Conservation (phyloP, 495 filamentous ascomycete genomes). For the Neurospora sp. region DNA sequence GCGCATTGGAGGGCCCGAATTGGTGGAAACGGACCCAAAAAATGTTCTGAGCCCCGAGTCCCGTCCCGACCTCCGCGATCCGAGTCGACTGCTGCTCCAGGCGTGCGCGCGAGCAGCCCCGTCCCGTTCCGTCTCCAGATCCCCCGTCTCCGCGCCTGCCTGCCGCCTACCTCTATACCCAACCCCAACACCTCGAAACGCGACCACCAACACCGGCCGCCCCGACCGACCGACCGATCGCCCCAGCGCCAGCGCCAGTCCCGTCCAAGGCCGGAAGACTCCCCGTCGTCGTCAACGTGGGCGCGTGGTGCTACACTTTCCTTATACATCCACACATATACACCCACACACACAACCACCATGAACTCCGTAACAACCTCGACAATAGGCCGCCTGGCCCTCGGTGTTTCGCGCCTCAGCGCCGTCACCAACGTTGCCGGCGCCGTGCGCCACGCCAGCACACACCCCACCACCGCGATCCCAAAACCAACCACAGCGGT, state of each 20-base stretch:
- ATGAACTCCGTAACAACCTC: slow-evolving; percentile 4
- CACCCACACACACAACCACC: background rate
- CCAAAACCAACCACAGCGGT: background rate
- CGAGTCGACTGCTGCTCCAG: background rate
- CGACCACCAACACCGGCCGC: background rate
- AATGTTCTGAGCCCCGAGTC: slow-evolving; percentile 15
- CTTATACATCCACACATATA: background rate
- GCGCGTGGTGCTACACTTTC: background rate
- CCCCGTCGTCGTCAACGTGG: background rate
- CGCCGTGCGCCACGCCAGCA: slow-evolving; percentile 7
- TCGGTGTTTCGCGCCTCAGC: slow-evolving; percentile 1
- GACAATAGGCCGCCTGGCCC: slow-evolving; percentile 4
- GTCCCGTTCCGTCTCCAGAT: background rate
- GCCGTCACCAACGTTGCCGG: background rate
- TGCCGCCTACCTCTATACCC: background rate
- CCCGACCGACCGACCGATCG: background rate
- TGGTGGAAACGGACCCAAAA: slow-evolving; percentile 13
- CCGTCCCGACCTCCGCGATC: background rate
- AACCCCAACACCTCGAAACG: background rate
- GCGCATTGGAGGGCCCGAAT: slow-evolving; percentile 9
- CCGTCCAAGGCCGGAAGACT: background rate
- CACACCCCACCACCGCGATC: background rate
- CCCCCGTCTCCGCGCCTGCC: background rate
- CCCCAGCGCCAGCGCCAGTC: background rate
- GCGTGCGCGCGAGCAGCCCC: background rate